Conservation (phyloP, 148 eudicot genomes). For the Silene latifolia region DNA sequence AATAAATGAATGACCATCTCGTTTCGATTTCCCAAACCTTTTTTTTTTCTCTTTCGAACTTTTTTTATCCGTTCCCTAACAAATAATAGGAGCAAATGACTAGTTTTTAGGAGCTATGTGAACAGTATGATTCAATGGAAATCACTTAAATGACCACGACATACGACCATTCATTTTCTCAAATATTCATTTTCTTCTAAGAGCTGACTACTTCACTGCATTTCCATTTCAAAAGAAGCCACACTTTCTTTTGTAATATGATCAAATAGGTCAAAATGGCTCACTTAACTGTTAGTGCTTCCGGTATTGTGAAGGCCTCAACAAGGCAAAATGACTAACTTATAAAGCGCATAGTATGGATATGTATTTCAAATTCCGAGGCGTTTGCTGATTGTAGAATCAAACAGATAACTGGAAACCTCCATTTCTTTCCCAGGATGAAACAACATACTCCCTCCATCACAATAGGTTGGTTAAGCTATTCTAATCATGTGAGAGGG, state of each 20-base stretch:
- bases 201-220: too few relatives aligned
- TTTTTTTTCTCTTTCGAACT: slow-evolving; percentile 67
- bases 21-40: slow-evolving; percentile 27
- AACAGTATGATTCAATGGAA: background rate
- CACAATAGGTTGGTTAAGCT: too few relatives aligned
- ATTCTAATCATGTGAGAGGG: too few relatives aligned
- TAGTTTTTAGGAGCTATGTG: background rate
- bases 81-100: background rate
- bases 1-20: slow-evolving; percentile 67
- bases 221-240: too few relatives aligned
- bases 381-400: background rate
- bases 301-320: too few relatives aligned
- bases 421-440: background rate
- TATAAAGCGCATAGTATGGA: background rate
- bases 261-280: too few relatives aligned
- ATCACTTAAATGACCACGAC: background rate
- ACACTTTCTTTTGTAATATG: too few relatives aligned
- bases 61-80: slow-evolving; percentile 66
- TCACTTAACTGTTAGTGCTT: too few relatives aligned
- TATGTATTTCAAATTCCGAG: background rate
- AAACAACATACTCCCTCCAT: background rate
- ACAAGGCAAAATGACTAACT: too few relatives aligned
- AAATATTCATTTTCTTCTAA: too few relatives aligned
- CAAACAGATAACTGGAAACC: background rate
- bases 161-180: background rate